Conservation (phyloP, 441 rosid species). For the Biscutella laevigata region DNA sequence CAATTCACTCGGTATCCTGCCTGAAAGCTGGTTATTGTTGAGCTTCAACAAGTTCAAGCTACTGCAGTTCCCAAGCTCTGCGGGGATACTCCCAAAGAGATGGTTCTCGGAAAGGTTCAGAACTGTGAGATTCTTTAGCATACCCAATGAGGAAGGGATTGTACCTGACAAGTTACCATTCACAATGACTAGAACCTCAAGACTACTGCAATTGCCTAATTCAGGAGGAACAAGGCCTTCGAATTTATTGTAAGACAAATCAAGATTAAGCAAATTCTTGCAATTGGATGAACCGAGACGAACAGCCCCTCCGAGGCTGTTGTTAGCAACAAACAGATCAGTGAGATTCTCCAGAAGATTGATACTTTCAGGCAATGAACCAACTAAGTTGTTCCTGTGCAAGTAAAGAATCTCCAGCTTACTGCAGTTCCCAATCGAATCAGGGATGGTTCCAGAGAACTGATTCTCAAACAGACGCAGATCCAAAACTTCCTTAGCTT, state of each 20-base stretch:
- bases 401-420: constrained; percentile 37
- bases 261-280: constrained; percentile 39
- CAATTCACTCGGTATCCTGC: constrained; percentile 49
- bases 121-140: constrained; percentile 27
- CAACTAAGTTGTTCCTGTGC: constrained; percentile 38
- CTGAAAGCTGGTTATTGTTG: constrained; percentile 53
- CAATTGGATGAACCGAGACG: constrained; percentile 39
- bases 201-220: constrained; percentile 53
- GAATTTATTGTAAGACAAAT: constrained; percentile 50
- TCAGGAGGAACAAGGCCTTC: constrained; percentile 51
- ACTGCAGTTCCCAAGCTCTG: constrained; percentile 56
- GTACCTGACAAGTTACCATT: constrained; percentile 41
- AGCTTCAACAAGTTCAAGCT: constrained; percentile 37
- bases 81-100: constrained; percentile 65
- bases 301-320: constrained; percentile 43
- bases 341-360: constrained; percentile 42
- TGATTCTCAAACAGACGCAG: constrained; percentile 36
- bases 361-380: constrained; percentile 51
- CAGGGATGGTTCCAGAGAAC: constrained; percentile 57
- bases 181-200: constrained; percentile 33
- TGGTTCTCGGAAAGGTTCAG: constrained; percentile 61
- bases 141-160: constrained; percentile 67
- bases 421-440: constrained; percentile 51
- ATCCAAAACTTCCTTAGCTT: constrained; percentile 29
- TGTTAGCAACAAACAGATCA: constrained; percentile 31